Base-by-base conservation (phyloP, 306 rosid species). In the Ziziphus jujuba region DNA sequence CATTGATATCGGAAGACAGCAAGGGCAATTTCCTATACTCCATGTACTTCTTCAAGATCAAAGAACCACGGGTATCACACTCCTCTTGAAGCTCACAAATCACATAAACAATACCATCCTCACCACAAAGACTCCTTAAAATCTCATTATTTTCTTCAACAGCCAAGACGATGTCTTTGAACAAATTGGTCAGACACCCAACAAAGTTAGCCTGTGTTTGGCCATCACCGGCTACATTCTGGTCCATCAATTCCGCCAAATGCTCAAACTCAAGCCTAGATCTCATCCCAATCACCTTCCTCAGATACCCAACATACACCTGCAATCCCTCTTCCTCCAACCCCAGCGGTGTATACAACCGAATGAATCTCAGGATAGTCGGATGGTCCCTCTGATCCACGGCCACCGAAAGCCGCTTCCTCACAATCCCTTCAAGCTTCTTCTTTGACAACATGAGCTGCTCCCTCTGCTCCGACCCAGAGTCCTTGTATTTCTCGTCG, bases 61-160 rank as follows among this genome's bases (percentile, higher is more conserved):
- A 79, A 61, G 89, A 78, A 77, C 99, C 97, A 23, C 96, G 78
- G 2, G 90, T 80, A 60, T 93, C 97, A 73, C 97, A 93, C 71
- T 90, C 99, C 84, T 90, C 99, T 57, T 93, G 99, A 52, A 93
- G 97, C 81, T 93, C 99, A 44, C 97, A 90, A 49, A 93, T 88
- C 1, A 96, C 96, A 47, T 93, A 93, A 8, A 87, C 99, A 62
- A 93, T 76, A 8, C 99, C 99, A 77, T 93, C 99, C 72, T 93
- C 99, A 2, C 97, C 97, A 52, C 99, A 93, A 10, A 93, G 82
- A 63, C 90, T 84, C 67, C 89, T 81, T 84, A 90, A 72, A 63
- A 93, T 88, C 72, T 77, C 91, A 66, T 82, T 74, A 56, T 93
- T 93, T 74, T 93, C 97, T 60, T 93, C 96, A 62, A 93, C 63